These are phyloP conservation scores for Asterionellopsis glacialis DNA, from an alignment of 108 stramenopile genomes.

Conservation along the genomic window DNA sequence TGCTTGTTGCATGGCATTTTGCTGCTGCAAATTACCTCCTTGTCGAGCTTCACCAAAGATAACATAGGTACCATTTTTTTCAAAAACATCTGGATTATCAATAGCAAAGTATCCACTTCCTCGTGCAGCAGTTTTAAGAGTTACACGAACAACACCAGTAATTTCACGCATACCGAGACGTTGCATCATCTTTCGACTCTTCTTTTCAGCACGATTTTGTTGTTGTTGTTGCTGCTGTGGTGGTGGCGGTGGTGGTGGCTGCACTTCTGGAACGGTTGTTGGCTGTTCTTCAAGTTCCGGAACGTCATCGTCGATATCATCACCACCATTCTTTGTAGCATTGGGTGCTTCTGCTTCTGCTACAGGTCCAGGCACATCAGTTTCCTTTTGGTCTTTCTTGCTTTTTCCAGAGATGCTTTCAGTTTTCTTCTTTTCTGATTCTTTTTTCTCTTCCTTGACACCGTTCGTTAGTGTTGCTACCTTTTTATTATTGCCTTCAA, in stretches of 20 bases:
- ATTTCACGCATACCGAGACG: slow-evolving; percentile 87
- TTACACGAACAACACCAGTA: slow-evolving; percentile 83
- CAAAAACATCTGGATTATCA: slow-evolving; percentile 85
- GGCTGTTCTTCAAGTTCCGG: slow-evolving; percentile 73
- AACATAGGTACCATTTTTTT: slow-evolving; percentile 86
- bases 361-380: neutral
- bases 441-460: too few species aligned
- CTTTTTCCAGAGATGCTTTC: neutral
- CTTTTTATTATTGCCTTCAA: too few species aligned
- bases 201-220: slow-evolving; percentile 84
- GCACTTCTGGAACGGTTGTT: slow-evolving; percentile 38
- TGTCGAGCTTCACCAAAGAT: slow-evolving; percentile 94
- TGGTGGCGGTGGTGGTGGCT: slow-evolving; percentile 27
- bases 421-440: too few species aligned
- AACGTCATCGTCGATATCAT: slow-evolving; percentile 35
- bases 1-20: slow-evolving; percentile 12
- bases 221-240: slow-evolving; percentile 6
- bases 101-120: slow-evolving; percentile 81
- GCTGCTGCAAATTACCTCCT: neutral
- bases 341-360: neutral
- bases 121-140: slow-evolving; percentile 69
- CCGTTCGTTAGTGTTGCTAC: too few species aligned
- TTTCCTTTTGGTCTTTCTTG: neutral
- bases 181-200: slow-evolving; percentile 92
- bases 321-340: slow-evolving; percentile 1